Percentiles rank a stretch among this genome's conserved stretches.
Conservation (phyloP, 805 yeast species). For the Brettanomyces sp. region DNA sequence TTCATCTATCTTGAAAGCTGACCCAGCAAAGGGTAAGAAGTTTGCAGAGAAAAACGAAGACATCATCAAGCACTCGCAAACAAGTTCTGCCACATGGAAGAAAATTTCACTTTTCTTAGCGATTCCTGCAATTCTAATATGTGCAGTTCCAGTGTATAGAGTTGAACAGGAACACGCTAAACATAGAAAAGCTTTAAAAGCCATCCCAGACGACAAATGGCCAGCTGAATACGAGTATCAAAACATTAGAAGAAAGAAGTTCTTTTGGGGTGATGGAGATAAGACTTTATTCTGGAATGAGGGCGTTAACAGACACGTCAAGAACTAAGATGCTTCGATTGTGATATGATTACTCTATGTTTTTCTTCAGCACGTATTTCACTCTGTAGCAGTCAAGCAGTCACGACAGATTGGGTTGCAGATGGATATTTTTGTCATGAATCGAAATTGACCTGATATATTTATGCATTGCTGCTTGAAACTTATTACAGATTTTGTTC, state of each 20-base stretch:
- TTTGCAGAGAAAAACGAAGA: constrained; percentile 54
- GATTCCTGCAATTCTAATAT: constrained; percentile 66
- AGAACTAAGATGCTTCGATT: constrained; percentile 3
- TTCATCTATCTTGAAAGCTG: background rate
- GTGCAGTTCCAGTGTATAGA: constrained; percentile 73
- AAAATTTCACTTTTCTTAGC: constrained; percentile 76
- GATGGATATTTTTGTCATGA: no score
- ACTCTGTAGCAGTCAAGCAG: no score
- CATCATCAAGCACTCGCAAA: constrained; percentile 69
- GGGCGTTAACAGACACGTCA: constrained; percentile 79
- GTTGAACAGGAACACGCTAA: constrained; percentile 83
- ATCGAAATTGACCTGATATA: no score
- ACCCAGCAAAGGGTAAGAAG: constrained; percentile 58
- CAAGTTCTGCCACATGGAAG: constrained; percentile 75
- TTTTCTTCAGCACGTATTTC: no score
- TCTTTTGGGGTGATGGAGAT: constrained; percentile 99
- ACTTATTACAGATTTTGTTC: no score
- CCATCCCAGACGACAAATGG: constrained; percentile 83
- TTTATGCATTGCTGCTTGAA: no score
- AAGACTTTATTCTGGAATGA: constrained; percentile 95
- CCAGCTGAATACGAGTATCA: constrained; percentile 83
- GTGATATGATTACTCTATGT: background rate
- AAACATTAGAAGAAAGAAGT: constrained; percentile 79
- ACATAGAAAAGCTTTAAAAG: constrained; percentile 72
- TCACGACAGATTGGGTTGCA: no score